Evolutionary conservation across 768 basidiomycete genomes (phyloP).

Genomic region (Scleroderma bovista): DNA sequence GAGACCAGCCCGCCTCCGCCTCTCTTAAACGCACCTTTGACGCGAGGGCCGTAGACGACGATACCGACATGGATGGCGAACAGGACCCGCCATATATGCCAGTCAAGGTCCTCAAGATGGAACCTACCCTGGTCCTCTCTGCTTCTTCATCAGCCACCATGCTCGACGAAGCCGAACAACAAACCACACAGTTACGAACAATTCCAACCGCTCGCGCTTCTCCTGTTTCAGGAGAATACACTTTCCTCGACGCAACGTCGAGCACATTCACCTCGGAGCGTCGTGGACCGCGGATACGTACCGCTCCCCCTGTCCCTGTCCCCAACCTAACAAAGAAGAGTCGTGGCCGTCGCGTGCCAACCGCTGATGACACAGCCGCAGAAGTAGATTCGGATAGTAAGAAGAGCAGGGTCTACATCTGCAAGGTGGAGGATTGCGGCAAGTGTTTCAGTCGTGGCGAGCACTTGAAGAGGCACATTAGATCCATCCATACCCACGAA

Average conservation of each 20-base stretch:
- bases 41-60: slow-evolving; percentile 31
- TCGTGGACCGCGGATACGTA: slow-evolving; percentile 46
- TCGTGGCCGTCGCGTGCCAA: slow-evolving; percentile 72
- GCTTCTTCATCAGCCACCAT: slow-evolving; percentile 24
- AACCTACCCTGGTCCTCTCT: slow-evolving; percentile 18
- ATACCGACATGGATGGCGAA: slow-evolving; percentile 28
- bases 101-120: slow-evolving; percentile 26
- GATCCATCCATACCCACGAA: slow-evolving; percentile 71
- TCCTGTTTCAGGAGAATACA: slow-evolving; percentile 29
- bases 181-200: slow-evolving; percentile 5
- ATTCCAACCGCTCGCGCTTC: slow-evolving; percentile 13
- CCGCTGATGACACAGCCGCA: slow-evolving; percentile 25
- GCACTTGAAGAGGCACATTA: slow-evolving; percentile 71
- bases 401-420: slow-evolving; percentile 44
- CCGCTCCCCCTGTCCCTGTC: slow-evolving; percentile 60
- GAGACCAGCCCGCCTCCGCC: slow-evolving; percentile 12
- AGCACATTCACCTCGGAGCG: slow-evolving; percentile 34
- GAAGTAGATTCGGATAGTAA: slow-evolving; percentile 28
- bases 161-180: slow-evolving; percentile 19
- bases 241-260: slow-evolving; percentile 30
- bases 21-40: slow-evolving; percentile 30
- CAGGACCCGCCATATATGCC: slow-evolving; percentile 14
- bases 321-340: slow-evolving; percentile 79
- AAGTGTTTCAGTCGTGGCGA: slow-evolving; percentile 72
- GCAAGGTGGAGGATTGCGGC: slow-evolving; percentile 63